Conservation (phyloP, 2,329 filamentous ascomycete genomes). For the Fusarium compactum region DNA sequence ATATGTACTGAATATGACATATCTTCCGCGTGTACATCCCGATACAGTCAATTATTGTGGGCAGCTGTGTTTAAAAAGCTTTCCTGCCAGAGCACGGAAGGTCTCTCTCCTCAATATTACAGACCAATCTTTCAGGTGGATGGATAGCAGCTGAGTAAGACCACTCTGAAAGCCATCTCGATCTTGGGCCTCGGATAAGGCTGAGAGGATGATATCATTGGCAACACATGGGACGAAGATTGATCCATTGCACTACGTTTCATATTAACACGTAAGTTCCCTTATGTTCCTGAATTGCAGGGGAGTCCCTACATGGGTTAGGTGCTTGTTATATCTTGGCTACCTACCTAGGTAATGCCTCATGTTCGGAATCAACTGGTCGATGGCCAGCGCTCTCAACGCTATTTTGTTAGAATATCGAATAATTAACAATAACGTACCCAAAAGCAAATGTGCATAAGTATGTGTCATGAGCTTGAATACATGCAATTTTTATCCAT, state of each 20-base stretch:
- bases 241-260: constrained; percentile 31
- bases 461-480: not conserved
- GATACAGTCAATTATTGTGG: not conserved
- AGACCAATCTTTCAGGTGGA: not conserved
- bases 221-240: constrained; percentile 28
- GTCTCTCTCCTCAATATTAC: not conserved
- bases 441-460: not conserved
- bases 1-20: not conserved
- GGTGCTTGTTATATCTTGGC: constrained; percentile 22
- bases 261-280: constrained; percentile 8
- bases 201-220: constrained; percentile 29
- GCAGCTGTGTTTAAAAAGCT: not conserved
- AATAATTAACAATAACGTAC: not conserved
- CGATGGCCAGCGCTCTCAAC: constrained; percentile 7
- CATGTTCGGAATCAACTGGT: constrained; percentile 24
- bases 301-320: constrained; percentile 22
- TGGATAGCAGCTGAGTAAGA: not conserved
- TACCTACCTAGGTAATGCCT: not conserved
- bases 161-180: not conserved
- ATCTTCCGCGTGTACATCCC: not conserved
- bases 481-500: constrained; percentile 4
- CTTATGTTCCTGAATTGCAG: constrained; percentile 16
- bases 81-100: not conserved
- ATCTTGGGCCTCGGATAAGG: constrained; percentile 11
- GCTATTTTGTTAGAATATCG: constrained; percentile 1